Evolutionary conservation across 495 filamentous ascomycete species (phyloP).

Genomic region (Annulohypoxylon maeteangense): DNA sequence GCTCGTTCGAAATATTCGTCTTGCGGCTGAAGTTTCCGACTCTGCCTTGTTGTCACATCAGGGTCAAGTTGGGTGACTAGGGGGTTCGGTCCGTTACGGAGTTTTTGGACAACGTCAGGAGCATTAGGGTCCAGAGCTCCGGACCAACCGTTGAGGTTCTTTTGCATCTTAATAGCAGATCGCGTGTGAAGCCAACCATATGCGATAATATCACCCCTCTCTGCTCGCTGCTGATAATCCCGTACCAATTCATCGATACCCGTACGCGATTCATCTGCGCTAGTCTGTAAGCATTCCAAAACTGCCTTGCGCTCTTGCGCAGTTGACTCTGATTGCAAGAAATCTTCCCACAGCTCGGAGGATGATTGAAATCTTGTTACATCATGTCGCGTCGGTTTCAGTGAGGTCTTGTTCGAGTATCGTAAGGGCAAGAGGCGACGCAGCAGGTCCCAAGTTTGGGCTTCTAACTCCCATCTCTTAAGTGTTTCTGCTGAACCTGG

Average conservation of each 20-base stretch:
- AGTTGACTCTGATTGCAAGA: constrained; percentile 57
- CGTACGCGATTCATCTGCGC: constrained; percentile 68
- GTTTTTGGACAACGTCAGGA: constrained; percentile 64
- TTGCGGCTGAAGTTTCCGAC: constrained; percentile 73
- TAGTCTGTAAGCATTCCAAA: constrained; percentile 83
- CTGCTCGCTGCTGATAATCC: constrained; percentile 75
- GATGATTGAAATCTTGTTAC: constrained; percentile 47
- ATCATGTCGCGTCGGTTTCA: constrained; percentile 45
- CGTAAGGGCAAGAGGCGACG: constrained; percentile 66
- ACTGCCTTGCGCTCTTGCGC: constrained; percentile 77
- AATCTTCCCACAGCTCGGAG: constrained; percentile 57
- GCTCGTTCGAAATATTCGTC: constrained; percentile 88
- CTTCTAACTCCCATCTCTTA: constrained; percentile 66
- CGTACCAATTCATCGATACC: constrained; percentile 80
- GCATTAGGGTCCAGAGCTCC: constrained; percentile 70
- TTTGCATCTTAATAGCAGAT: constrained; percentile 87
- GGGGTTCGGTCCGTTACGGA: constrained; percentile 67
- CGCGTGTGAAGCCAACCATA: constrained; percentile 94
- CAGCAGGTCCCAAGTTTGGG: constrained; percentile 90
- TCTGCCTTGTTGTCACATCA: constrained; percentile 84
- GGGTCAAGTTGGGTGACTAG: constrained; percentile 94
- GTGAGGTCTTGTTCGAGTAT: constrained; percentile 51
- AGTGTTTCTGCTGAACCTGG: constrained; percentile 50
- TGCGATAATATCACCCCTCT: constrained; percentile 72
- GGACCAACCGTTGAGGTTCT: constrained; percentile 74